Conservation (phyloP, 2,329 filamentous ascomycete genomes). For the Neofusicoccum kwambonambiense region DNA sequence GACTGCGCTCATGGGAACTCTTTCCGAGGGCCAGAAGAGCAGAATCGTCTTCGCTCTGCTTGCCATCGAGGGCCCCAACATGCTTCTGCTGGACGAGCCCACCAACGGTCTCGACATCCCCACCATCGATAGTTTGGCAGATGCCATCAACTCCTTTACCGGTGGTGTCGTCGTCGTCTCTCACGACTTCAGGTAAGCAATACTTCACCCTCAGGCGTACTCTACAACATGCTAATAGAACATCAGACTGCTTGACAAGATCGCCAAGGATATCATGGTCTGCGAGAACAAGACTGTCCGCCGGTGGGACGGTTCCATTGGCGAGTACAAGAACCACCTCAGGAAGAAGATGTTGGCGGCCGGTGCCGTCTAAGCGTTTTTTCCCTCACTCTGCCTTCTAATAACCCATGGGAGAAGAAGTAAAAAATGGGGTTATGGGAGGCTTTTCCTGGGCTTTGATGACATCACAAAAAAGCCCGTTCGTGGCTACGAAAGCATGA, state of each 20-base stretch:
- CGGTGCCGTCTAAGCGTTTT: constrained; percentile 71
- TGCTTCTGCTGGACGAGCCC: constrained; percentile 96
- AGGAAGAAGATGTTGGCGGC: constrained; percentile 96
- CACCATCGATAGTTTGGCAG: constrained; percentile 94
- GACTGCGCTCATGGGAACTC: constrained; percentile 94
- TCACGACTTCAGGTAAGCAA: constrained; percentile 91
- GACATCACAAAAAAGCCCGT: constrained; percentile 4
- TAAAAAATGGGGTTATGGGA: background rate
- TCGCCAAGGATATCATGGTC: constrained; percentile 98
- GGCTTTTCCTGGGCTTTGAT: background rate
- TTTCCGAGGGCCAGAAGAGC: constrained; percentile 96
- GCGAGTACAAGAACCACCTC: constrained; percentile 96
- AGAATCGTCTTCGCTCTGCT: constrained; percentile 97
- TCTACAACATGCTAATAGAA: constrained; percentile 33
- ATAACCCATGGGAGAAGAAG: background rate
- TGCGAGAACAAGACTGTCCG: constrained; percentile 97
- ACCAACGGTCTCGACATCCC: constrained; percentile 99
- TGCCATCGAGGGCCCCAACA: constrained; percentile 94
- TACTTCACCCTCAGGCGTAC: background rate
- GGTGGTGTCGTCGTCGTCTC: constrained; percentile 97
- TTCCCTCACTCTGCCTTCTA: background rate
- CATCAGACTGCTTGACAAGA: constrained; percentile 92
- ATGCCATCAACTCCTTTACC: constrained; percentile 94
- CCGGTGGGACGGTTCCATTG: constrained; percentile 84
- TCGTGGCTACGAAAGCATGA: constrained; percentile 15